Percentiles rank a stretch among this genome's conserved stretches.
These are phyloP conservation scores for Salinomyces thailandicus DNA, from an alignment of 2,329 filamentous ascomycete species.

Conservation along the genomic window DNA sequence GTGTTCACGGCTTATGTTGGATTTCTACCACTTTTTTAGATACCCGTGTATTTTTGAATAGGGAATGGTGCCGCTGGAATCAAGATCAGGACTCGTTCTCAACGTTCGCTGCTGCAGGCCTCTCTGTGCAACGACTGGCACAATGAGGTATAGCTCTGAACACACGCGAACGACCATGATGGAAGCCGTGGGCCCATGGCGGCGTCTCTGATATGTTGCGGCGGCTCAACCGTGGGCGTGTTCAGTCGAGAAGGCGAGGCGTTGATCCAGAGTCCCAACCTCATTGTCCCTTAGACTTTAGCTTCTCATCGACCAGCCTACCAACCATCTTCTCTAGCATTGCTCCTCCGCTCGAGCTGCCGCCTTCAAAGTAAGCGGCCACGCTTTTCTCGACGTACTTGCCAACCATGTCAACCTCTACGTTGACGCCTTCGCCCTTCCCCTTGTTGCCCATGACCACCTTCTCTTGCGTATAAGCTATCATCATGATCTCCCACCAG, in stretches of 20 bases:
- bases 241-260: too few relatives aligned
- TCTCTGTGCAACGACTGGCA: too few relatives aligned
- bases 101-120: too few relatives aligned
- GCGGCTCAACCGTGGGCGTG: too few relatives aligned
- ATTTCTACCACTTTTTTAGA: not conserved
- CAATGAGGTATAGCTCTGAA: too few relatives aligned
- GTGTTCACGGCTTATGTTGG: not conserved
- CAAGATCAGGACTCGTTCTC: too few relatives aligned
- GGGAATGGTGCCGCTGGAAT: too few relatives aligned
- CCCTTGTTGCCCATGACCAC: slow-evolving; percentile 73
- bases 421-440: slow-evolving; percentile 71
- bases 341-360: slow-evolving; percentile 38
- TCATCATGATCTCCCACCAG: slow-evolving; percentile 94
- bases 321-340: slow-evolving; percentile 46
- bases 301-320: slow-evolving; percentile 61
- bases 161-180: too few relatives aligned
- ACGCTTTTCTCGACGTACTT: slow-evolving; percentile 90
- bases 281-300: slow-evolving; percentile 31
- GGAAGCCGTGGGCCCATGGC: too few relatives aligned
- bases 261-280: too few relatives aligned
- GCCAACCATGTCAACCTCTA: slow-evolving; percentile 82
- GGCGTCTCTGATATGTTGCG: too few relatives aligned
- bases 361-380: slow-evolving; percentile 60
- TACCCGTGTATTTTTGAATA: not conserved
- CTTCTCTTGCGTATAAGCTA: slow-evolving; percentile 89